Evolutionary conservation across 306 rosid genomes (phyloP), one percentile per base, ranked within the genome.

Genomic region (Prunus fruticosa): DNA sequence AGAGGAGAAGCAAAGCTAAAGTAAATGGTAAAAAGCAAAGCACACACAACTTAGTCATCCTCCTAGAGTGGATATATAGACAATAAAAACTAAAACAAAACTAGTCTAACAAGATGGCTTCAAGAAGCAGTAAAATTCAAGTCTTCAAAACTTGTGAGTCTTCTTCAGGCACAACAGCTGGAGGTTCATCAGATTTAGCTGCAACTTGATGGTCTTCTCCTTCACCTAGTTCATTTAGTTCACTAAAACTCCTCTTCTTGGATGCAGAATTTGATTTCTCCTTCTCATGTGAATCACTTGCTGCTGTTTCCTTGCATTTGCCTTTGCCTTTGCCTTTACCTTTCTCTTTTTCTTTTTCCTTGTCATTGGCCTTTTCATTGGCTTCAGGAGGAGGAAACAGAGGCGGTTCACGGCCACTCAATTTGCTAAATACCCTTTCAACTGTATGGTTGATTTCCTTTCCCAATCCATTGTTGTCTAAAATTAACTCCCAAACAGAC

Each of bases 401-500:
- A 20, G 98, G 98, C 74, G 93, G 96, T 63, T 95, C 99, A 75
- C 81, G 83, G 50, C 97, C 97, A 71, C 97, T 90, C 83, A 95
- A 80, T 64, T 90, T 90, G 78, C 97, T 92, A 83, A 95, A 95
- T 61, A 89, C 99, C 73, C 79, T 85, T 75, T 95, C 99, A 47
- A 95, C 96, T 0, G 96, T 92, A 41, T 88, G 91, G 38, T 87
- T 92, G 69, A 95, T 95, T 82, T 95, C 99, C 73, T 86, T 89
- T 32, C 99, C 98, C 65, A 92, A 82, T 66, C 92, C 97, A 82
- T 71, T 70, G 64, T 86, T 84, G 84, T 95, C 97, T 73, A 95
- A 75, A 83, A 92, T 95, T 72, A 95, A 82, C 65, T 91, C 99
- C 99, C 99, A 95, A 67, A 91, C 99, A 64, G 99, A 89, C 86